Conservation (phyloP, 768 basidiomycete species). For the Collybiopsis luxurians region DNA sequence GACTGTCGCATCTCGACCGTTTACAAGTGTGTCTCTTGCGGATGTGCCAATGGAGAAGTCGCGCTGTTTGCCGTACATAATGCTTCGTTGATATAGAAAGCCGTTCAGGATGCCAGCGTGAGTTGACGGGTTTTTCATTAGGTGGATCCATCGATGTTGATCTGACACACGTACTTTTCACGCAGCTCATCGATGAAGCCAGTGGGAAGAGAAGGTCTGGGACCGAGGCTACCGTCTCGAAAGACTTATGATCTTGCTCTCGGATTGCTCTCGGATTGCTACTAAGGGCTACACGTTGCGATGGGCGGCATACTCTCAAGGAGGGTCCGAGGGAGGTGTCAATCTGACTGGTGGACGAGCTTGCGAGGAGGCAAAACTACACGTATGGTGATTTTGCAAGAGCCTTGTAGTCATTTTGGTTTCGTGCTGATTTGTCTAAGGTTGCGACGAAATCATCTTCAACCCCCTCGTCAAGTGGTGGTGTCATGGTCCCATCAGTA, state of each 20-base stretch:
- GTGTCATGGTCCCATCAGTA: constrained; percentile 73
- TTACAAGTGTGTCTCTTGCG: constrained; percentile 58
- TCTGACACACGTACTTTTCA: no score
- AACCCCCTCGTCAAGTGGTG: constrained; percentile 81
- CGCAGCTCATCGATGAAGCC: constrained; percentile 54
- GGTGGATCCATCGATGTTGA: background rate
- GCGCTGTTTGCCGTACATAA: constrained; percentile 86
- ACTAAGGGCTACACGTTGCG: constrained; percentile 70
- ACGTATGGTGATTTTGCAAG: constrained; percentile 39
- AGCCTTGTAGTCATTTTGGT: background rate
- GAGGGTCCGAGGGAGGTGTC: constrained; percentile 90
- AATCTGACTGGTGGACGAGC: constrained; percentile 84
- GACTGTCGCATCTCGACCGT: background rate
- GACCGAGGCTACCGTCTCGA: constrained; percentile 75
- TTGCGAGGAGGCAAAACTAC: constrained; percentile 88
- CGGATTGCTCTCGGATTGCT: constrained; percentile 66
- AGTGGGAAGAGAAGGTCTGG: constrained; percentile 69
- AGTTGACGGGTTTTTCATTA: constrained; percentile 46
- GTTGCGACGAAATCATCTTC: constrained; percentile 79
- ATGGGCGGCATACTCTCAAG: constrained; percentile 82
- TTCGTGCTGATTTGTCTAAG: constrained; percentile 20
- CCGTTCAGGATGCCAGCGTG: constrained; percentile 89
- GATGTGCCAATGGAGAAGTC: constrained; percentile 78
- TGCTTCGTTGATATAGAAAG: constrained; percentile 84
- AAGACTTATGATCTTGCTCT: constrained; percentile 82